Base-by-base conservation (phyloP, 305 asterid genomes). In the Solanum hybrid region DNA sequence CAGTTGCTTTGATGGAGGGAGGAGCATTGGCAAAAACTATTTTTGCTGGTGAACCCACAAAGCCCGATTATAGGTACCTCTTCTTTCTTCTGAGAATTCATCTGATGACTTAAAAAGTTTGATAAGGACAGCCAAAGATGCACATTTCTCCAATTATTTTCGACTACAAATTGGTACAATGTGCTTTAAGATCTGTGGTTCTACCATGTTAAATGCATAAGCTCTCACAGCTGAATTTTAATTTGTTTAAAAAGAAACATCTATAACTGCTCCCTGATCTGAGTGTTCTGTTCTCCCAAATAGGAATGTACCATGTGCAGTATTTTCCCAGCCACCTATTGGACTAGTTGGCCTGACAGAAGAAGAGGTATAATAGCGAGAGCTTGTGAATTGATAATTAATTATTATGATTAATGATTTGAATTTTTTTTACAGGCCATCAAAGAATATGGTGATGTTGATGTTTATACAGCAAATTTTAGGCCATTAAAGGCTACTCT, bases 1-100 rank as follows among this genome's bases (percentile, higher is more conserved):
- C 99, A 42, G 99, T 97, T 90, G 98, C 99, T 92, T 92, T 97
- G 90, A 97, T 97, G 98, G 99, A 97, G 91, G 99, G 99, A 91
- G 98, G 95, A 84, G 99, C 99, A 90, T 60, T 97, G 93, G 98
- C 98, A 79, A 96, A 94, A 95, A 96, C 98, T 56, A 89, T 96
- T 84, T 97, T 97, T 90, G 97, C 94, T 26, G 93, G 95, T 91
- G 96, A 95, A 90, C 96, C 97, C 8, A 94, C 97, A n/a, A 95
- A 93, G 93, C 98, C 99, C 27, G 97, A 96, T 93, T 90, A 94
- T 93, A 94, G 98, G 99, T 95, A 85, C 89, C 89, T 27, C 27
- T 85, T 84, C 88, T 91, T 77, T 88, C 88, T 17, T 66, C 36
- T 71, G 51, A 76, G 87, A 60, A 87, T 88, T 64, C 77, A 20